phyloP scores from a whole-genome alignment of 306 rosid species.

The Lagenaria siceraria region DNA sequence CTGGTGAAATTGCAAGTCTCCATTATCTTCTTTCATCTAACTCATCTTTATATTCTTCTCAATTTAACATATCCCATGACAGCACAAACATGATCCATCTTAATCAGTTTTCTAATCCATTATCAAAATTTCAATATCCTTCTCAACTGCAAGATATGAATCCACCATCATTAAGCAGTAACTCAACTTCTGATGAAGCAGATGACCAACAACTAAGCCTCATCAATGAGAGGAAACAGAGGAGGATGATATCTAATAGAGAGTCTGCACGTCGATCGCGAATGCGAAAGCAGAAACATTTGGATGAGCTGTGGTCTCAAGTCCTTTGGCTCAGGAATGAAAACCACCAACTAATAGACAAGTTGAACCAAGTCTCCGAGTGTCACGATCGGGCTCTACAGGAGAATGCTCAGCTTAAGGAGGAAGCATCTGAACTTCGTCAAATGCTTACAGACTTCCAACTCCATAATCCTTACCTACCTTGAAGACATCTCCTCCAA shows the following conservation, averaged over 20 bases:
- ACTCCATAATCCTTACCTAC: constrained; percentile 42
- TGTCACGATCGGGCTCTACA: constrained; percentile 42
- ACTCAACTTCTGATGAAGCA: constrained; percentile 84
- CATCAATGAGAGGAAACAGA: constrained; percentile 67
- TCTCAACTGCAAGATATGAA: constrained; percentile 40
- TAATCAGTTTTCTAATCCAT: constrained; percentile 29
- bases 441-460: constrained; percentile 58
- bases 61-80: constrained; percentile 23
- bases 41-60: constrained; percentile 15
- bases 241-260: constrained; percentile 92
- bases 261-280: constrained; percentile 90
- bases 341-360: constrained; percentile 63
- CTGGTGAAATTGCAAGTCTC: constrained; percentile 34
- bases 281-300: constrained; percentile 84
- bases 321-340: constrained; percentile 79
- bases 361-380: constrained; percentile 55
- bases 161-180: constrained; percentile 49
- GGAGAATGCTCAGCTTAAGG: constrained; percentile 66
- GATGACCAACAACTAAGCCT: constrained; percentile 59
- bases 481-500: constrained; percentile 34
- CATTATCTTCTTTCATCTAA: constrained; percentile 40
- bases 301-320: constrained; percentile 94
- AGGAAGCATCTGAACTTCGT: constrained; percentile 61
- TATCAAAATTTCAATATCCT: constrained; percentile 29
- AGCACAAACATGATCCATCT: constrained; percentile 29